Evolutionary conservation across 2,329 filamentous ascomycete species (phyloP).

Genomic region (Stagonosporopsis vannaccii): DNA sequence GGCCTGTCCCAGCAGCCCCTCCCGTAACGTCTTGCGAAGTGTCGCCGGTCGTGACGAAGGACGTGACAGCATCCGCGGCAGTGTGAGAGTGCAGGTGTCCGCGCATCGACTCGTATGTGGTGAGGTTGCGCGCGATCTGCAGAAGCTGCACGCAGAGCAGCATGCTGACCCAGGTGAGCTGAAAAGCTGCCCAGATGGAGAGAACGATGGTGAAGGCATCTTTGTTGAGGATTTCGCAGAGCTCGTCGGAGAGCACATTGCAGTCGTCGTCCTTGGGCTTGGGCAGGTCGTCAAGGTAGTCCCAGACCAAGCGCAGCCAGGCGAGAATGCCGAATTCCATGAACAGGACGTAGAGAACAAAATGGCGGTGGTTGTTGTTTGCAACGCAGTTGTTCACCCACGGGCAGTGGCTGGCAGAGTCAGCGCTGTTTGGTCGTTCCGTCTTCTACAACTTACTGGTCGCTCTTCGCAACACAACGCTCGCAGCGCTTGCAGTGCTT

Average conservation of each 20-base stretch:
- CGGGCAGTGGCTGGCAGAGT: slow-evolving; percentile 79
- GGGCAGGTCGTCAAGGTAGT: slow-evolving; percentile 71
- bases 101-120: slow-evolving; percentile 96
- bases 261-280: slow-evolving; percentile 63
- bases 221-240: slow-evolving; percentile 79
- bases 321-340: slow-evolving; percentile 77
- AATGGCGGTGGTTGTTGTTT: slow-evolving; percentile 94
- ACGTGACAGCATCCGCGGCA: slow-evolving; percentile 67
- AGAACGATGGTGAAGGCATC: slow-evolving; percentile 86
- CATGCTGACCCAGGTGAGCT: slow-evolving; percentile 97
- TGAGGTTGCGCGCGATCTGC: slow-evolving; percentile 90
- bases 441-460: slow-evolving; percentile 73
- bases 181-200: slow-evolving; percentile 78
- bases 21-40: slow-evolving; percentile 64
- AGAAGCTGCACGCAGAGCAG: slow-evolving; percentile 91
- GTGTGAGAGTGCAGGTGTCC: slow-evolving; percentile 70
- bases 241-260: slow-evolving; percentile 73
- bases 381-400: slow-evolving; percentile 98
- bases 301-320: slow-evolving; percentile 75
- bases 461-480: slow-evolving; percentile 93
- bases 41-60: slow-evolving; percentile 76
- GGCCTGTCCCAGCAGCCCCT: slow-evolving; percentile 8
- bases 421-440: slow-evolving; percentile 17
- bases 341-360: slow-evolving; percentile 85
- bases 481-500: slow-evolving; percentile 94